phyloP scores from a whole-genome alignment of 306 rosid genomes.

The Trichosanthes cucumerina region DNA sequence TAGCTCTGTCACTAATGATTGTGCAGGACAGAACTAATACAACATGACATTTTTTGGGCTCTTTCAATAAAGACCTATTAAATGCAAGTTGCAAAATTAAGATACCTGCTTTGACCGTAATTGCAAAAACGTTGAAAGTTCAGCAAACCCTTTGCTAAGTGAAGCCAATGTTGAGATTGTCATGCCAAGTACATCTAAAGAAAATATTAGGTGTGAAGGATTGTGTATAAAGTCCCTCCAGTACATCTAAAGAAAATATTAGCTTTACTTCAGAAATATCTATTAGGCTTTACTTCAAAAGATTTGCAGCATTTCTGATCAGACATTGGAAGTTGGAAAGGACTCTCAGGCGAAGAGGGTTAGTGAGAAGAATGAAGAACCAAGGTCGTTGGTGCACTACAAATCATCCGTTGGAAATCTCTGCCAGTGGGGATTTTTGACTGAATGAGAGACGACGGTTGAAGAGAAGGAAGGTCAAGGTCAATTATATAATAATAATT shows the following conservation, averaged over 20 bases:
- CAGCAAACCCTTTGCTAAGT: conserved; percentile 91
- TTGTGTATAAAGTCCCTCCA: conserved; percentile 95
- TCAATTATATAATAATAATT: too few species aligned
- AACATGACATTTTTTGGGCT: background rate
- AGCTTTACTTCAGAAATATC: conserved; percentile 81
- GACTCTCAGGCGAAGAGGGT: too few species aligned
- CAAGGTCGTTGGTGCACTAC: too few species aligned
- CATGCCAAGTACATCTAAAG: conserved; percentile 94
- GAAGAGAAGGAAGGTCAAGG: too few species aligned
- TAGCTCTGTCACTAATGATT: background rate
- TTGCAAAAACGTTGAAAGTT: conserved; percentile 86
- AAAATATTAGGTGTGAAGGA: conserved; percentile 85
- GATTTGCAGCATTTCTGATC: too few species aligned
- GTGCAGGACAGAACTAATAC: background rate
- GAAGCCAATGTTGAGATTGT: conserved; percentile 95
- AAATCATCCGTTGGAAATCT: too few species aligned
- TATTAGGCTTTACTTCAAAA: too few species aligned
- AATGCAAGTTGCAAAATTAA: background rate
- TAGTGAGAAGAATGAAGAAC: too few species aligned
- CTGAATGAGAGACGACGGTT: too few species aligned
- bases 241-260: background rate
- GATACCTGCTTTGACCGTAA: conserved; percentile 87
- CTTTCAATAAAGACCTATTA: background rate
- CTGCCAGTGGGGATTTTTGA: too few species aligned
- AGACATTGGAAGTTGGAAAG: too few species aligned